Base-by-base conservation (phyloP, 805 yeast genomes). In the Komagataella pastoris region DNA sequence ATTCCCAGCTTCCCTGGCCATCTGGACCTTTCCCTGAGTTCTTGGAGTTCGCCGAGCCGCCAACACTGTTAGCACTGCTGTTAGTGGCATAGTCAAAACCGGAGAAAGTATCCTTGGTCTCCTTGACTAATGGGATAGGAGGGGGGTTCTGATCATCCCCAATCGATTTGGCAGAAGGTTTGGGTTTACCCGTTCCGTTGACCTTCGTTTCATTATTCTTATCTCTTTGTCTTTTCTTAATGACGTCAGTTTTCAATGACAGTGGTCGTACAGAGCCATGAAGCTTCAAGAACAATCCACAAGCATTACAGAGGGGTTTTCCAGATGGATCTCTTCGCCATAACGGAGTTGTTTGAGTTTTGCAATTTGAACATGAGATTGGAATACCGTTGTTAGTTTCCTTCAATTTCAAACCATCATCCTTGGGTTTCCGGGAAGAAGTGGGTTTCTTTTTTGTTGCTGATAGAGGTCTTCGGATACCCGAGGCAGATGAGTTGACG, bases 221-320 rank as follows among this genome's bases (percentile, higher is more conserved):
- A n/a, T 78, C 74, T 50, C 97, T 74, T 65, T 90, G 96, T 59
- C 99, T 77, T 66, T 89, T 88, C 65, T 89, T 88, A 52, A 91
- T 90, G 1, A 90, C 93, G 63, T 90, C 97, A 0, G 97, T 86
- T 62, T 89, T 90, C 59, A 90, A 71, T 12, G 95, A 85, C 50
- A 91, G 71, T 0, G 99, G 99, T 53, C 98, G 73, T 55, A 88
- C 95, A 3, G 88, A 91, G n/a, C 97, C 98, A 61, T 91, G 98
- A 21, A 91, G 71, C 65, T 91, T 91, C 61, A 87, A 75, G 59
- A 91, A 91, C 54, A 91, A 71, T 0, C 98, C 99, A 70, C 99
- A 91, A 0, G 99, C 98, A 65, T 91, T 91, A 69, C 98, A 91
- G 54, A 91, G 70, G 0, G 97, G 95, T 60, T 87, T 84, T 1